A percentile compares a stretch with the other conserved stretches of the same genome.
Evolutionary conservation across 805 yeast species (phyloP).

Genomic region (Saccharomycopsis sp.): DNA sequence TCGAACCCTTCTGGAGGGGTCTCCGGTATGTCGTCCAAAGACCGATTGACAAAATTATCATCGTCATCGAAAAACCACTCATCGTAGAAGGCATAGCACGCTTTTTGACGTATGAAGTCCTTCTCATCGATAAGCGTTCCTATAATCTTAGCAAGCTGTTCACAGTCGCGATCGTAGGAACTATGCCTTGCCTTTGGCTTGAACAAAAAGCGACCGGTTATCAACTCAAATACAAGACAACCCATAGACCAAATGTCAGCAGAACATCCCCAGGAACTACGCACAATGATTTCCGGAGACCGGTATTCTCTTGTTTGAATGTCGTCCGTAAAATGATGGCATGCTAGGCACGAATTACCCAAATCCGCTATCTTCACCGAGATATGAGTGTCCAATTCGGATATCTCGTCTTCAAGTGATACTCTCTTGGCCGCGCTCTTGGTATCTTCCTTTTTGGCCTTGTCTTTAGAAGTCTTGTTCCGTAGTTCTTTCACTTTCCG

Average conservation of each 20-base stretch:
- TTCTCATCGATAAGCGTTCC: conserved; percentile 30
- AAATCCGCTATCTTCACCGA: conserved; percentile 87
- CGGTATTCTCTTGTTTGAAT: conserved; percentile 91
- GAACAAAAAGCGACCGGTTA: conserved; percentile 91
- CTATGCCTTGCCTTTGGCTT: conserved; percentile 56
- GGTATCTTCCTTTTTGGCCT: conserved; percentile 11
- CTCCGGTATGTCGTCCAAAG: conserved; percentile 7
- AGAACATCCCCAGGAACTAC: conserved; percentile 89
- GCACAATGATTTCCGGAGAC: conserved; percentile 79
- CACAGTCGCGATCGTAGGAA: conserved; percentile 54
- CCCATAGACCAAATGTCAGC: conserved; percentile 97
- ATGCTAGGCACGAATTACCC: conserved; percentile 84
- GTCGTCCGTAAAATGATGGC: conserved; percentile 77
- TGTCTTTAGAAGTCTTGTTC: not conserved
- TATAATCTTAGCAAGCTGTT: conserved; percentile 91
- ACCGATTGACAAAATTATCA: conserved; percentile 3
- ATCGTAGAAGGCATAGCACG: conserved; percentile 20
- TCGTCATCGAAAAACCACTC: conserved; percentile 16
- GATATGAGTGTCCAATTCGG: conserved; percentile 26
- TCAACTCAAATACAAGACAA: conserved; percentile 79
- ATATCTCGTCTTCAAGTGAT: conserved; percentile 15
- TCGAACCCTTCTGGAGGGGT: conserved; percentile 18
- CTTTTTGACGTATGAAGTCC: conserved; percentile 4
- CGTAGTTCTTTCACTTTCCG: not conserved
- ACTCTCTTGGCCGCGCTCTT: conserved; percentile 20